Evolutionary conservation across 2,329 filamentous ascomycete genomes (phyloP).

Genomic region (Orbilia quercus): DNA sequence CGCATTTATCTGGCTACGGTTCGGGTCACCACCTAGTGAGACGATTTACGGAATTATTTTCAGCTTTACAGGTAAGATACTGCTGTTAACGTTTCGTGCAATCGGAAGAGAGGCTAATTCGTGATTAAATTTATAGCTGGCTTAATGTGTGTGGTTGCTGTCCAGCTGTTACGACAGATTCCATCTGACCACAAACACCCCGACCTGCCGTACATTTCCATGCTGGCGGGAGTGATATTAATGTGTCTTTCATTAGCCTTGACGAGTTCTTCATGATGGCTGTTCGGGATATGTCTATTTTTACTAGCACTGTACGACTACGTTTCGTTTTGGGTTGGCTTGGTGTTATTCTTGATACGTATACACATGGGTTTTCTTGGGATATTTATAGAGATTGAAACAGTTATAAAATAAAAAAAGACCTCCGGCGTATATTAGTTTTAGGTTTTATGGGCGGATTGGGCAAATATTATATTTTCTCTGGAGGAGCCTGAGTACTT

Average conservation of each 20-base stretch:
- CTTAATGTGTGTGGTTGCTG: slow-evolving; percentile 92
- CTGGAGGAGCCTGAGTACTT: not conserved
- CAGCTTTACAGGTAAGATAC: slow-evolving; percentile 71
- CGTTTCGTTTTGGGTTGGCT: slow-evolving; percentile 6
- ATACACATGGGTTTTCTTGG: not conserved
- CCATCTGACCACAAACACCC: slow-evolving; percentile 68
- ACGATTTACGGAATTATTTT: slow-evolving; percentile 84
- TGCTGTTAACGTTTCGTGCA: no score
- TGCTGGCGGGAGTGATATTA: slow-evolving; percentile 38
- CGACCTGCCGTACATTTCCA: slow-evolving; percentile 50
- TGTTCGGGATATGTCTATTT: not conserved
- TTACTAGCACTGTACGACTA: slow-evolving; percentile 15
- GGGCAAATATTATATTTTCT: not conserved
- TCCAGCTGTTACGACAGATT: slow-evolving; percentile 85
- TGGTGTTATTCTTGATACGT: not conserved
- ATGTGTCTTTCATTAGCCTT: slow-evolving; percentile 53
- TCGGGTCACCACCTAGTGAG: slow-evolving; percentile 68
- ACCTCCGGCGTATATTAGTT: not conserved
- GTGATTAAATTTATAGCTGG: slow-evolving; percentile 68
- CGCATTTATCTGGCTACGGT: slow-evolving; percentile 85
- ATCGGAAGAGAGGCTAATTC: not conserved
- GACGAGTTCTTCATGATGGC: slow-evolving; percentile 35
- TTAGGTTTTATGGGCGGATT: slow-evolving; percentile 1
- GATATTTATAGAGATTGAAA: not conserved
- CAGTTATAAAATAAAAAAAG: no score